Percentiles rank a stretch among this genome's conserved stretches.
Evolutionary conservation across 2,329 filamentous ascomycete species (phyloP).

Genomic region (Aspergillus sp.): DNA sequence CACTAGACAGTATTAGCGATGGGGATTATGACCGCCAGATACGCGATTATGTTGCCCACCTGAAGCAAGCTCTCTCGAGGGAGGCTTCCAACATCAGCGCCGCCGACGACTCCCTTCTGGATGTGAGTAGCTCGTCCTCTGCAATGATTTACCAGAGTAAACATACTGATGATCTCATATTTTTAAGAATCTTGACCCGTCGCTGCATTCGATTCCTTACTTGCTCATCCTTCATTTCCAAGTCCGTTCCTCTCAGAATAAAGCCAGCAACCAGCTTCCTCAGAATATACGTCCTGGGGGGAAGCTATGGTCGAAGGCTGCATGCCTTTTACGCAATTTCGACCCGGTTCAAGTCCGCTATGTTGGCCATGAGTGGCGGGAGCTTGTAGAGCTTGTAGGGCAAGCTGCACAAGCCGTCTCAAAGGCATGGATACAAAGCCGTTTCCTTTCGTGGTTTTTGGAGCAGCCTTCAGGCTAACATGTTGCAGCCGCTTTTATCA

Average conservation of each 20-base stretch:
- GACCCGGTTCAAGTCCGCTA: conserved; percentile 38
- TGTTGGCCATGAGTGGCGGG: conserved; percentile 30
- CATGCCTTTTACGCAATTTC: conserved; percentile 46
- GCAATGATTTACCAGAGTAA: not conserved
- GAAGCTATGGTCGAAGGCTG: conserved; percentile 41
- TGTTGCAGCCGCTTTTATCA: conserved; percentile 28
- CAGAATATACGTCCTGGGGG: conserved; percentile 36
- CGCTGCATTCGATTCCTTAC: conserved; percentile 51
- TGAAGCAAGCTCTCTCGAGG: conserved; percentile 28
- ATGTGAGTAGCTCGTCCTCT: conserved; percentile 17
- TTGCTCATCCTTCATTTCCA: conserved; percentile 45
- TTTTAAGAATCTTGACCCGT: conserved; percentile 41
- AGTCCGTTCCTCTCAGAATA: conserved; percentile 32
- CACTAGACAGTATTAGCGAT: too few relatives aligned
- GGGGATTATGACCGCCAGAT: conserved; percentile 37
- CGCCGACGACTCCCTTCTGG: conserved; percentile 25
- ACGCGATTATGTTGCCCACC: conserved; percentile 25
- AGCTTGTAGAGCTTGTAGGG: conserved; percentile 24
- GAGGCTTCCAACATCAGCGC: conserved; percentile 20
- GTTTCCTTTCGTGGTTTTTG: too few relatives aligned
- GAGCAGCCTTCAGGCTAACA: too few relatives aligned
- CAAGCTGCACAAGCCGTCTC: conserved; percentile 21
- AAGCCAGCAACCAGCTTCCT: conserved; percentile 23
- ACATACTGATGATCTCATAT: conserved; percentile 4
- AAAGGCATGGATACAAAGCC: too few relatives aligned